Base-by-base conservation (phyloP, 345 rosid species). In the Erodium maritimum region DNA sequence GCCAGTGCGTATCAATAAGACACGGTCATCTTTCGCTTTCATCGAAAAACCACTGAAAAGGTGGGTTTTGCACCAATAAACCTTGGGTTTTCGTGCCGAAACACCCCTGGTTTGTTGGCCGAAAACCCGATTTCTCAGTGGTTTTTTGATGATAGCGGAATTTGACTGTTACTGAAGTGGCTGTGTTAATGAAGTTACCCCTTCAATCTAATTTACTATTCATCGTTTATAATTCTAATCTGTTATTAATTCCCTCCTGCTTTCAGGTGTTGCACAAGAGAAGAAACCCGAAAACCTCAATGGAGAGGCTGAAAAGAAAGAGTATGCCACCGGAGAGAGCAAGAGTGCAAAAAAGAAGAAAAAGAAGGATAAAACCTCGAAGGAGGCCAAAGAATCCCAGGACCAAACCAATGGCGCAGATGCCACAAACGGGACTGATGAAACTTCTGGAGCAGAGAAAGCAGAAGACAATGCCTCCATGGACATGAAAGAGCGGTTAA, bases 341-440 rank as follows among this genome's bases (percentile, higher is more conserved):
- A 90, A 87, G 78, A 73, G 58, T 63, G 64, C 79, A 0, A 87
- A 83, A 45, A 85, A 81, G 81, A 90, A 90, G 84, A 87, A 84
- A 58, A 79, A 79, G 84, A 80, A 86, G 71, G 91, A 84, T 51
- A 82, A 81, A 45, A 60, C 71, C 22, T n/a, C n/a, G n/a, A n/a
- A n/a, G n/a, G n/a, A n/a, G n/a, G n/a, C n/a, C 3, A 86, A 83
- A 72, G 96, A 84, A 55, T 63, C 75, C 1, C 79, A 74, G 56
- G 77, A 62, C 20, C 79, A 74, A 58, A 70, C 67, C 14, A 62
- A 65, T 23, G 65, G 66, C 42, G 50, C 66, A 19, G 77, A 79
- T 20, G 68, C 55, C 45, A 67, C 64, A 58, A 56, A 58, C 13
- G 72, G 50, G 18, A 29, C 60, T 1, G 61, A 68, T 18, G 82